Conservation (phyloP, 495 filamentous ascomycete species). For the Hyaloscypha finlandica region DNA sequence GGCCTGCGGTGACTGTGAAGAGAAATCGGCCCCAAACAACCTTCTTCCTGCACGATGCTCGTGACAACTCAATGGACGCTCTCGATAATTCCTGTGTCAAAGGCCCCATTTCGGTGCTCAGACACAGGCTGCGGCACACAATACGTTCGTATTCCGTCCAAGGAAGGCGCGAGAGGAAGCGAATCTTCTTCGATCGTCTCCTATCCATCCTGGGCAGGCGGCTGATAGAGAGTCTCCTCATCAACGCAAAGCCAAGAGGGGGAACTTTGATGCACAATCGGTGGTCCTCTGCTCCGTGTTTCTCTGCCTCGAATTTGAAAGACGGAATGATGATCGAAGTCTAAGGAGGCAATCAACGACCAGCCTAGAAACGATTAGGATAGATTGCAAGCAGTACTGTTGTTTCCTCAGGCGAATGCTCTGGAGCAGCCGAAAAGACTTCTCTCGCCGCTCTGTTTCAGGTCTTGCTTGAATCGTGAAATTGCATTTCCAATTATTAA, state of each 20-base stretch:
- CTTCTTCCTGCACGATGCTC: too few relatives aligned
- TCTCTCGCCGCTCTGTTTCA: not conserved
- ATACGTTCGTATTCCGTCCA: too few relatives aligned
- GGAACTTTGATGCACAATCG: not conserved
- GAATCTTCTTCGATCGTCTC: not conserved
- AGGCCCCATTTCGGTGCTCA: not conserved
- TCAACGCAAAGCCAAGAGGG: not conserved
- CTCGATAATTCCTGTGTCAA: not conserved
- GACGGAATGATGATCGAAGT: not conserved
- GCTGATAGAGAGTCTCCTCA: not conserved
- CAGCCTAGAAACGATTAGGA: not conserved
- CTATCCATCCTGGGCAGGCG: not conserved
- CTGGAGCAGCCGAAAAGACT: not conserved
- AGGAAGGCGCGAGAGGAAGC: not conserved
- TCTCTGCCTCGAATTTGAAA: not conserved
- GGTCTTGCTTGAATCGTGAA: not conserved
- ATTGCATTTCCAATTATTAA: not conserved
- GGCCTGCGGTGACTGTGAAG: too few relatives aligned
- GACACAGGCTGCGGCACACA: too few relatives aligned
- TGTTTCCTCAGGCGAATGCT: not conserved
- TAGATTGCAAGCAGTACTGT: not conserved
- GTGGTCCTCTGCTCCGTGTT: not conserved
- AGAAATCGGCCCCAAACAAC: too few relatives aligned
- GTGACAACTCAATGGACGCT: too few relatives aligned
- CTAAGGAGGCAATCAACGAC: not conserved